Evolutionary conservation across 2,329 filamentous ascomycete genomes (phyloP).

Genomic region (Talaromyces sp.): DNA sequence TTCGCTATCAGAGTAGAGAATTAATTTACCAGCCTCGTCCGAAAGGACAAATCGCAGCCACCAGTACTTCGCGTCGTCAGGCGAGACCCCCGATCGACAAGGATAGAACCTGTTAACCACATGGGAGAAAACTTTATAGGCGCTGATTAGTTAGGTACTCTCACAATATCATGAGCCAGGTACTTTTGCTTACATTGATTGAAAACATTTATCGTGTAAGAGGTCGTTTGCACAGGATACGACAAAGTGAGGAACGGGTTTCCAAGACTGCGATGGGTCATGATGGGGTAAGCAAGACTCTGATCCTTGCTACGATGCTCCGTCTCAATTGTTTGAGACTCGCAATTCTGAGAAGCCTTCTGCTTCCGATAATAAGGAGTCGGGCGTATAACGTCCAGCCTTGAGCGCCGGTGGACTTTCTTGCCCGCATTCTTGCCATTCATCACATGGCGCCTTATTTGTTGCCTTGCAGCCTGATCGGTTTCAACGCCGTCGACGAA

Average conservation of each 20-base stretch:
- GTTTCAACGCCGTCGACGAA: slow-evolving; percentile 8
- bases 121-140: slow-evolving; percentile 2
- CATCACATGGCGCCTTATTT: slow-evolving; percentile 16
- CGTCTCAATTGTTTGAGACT: background rate
- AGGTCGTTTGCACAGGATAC: background rate
- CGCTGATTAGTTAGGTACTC: background rate
- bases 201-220: slow-evolving; percentile 2
- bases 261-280: background rate
- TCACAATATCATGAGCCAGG: background rate
- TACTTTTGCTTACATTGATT: slow-evolving; percentile 2
- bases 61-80: slow-evolving; percentile 10
- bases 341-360: background rate
- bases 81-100: slow-evolving; percentile 11
- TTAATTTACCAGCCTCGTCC: slow-evolving; percentile 11
- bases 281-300: background rate
- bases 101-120: slow-evolving; percentile 10
- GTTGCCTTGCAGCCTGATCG: background rate
- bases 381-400: background rate
- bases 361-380: background rate
- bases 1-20: background rate
- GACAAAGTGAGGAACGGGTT: slow-evolving; percentile 10
- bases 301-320: background rate
- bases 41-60: slow-evolving; percentile 11
- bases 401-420: slow-evolving; percentile 10
- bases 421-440: slow-evolving; percentile 15